Conservation (phyloP, 257 asterid genomes). For the Plantago elongata region DNA sequence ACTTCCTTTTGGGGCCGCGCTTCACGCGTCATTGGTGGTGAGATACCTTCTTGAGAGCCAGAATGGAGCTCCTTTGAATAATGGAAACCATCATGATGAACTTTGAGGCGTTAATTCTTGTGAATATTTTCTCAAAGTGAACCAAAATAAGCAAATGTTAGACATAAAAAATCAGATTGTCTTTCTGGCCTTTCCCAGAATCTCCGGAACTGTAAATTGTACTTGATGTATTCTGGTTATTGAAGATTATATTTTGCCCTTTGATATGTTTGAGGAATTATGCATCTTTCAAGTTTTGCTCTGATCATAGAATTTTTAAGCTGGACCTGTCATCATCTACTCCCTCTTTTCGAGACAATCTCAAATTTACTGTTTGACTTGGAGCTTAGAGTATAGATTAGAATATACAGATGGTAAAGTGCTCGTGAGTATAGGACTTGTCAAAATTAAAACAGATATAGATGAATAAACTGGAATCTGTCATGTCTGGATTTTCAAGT, state of each 20-base stretch:
- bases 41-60: slow-evolving; percentile 47
- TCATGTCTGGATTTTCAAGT: neutral
- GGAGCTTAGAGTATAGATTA: too few relatives aligned
- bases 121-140: neutral
- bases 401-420: too few relatives aligned
- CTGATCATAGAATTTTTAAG: too few relatives aligned
- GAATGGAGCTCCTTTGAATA: slow-evolving; percentile 14
- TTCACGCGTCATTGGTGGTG: slow-evolving; percentile 78
- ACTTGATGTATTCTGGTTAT: too few relatives aligned
- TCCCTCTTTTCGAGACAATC: neutral
- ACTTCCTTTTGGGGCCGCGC: slow-evolving; percentile 84
- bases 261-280: neutral
- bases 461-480: too few relatives aligned
- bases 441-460: too few relatives aligned
- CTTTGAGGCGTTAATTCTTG: slow-evolving; percentile 25
- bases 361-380: neutral
- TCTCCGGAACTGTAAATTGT: neutral
- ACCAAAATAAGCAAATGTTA: neutral
- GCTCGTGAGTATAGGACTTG: too few relatives aligned
- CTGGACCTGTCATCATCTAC: too few relatives aligned
- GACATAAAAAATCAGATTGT: neutral
- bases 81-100: slow-evolving; percentile 46
- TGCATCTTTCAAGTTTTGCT: neutral
- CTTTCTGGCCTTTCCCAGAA: too few relatives aligned
- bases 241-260: neutral